Evolutionary conservation across 179 eudicot species (phyloP), one percentile per base, ranked within the genome.

Genomic region (Amaranthus tricolor): DNA sequence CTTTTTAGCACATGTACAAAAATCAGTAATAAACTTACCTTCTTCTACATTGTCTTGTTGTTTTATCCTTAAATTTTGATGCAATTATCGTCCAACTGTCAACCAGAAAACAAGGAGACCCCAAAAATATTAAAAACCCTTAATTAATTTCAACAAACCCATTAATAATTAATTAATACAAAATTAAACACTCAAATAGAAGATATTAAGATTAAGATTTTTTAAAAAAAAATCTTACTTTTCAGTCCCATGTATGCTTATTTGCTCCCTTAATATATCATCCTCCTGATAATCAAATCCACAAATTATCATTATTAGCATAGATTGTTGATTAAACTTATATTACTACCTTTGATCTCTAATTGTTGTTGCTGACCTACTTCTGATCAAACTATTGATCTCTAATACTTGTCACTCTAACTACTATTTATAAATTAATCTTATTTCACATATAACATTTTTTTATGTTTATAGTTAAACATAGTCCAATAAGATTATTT

Each of bases 31-130:
- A 47, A 13, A 78, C 82, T 73, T 67, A 95, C 99, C 99, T 93
- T 88, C 99, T 89, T 82, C 99, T 83, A 81, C 99, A 95, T 76
- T 95, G 99, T 56, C 99, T 90, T 15, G 96, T 91, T 21, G 97
- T 93, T 78, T 95, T 95, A 84, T 93, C 95, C 83, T 89, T 89
- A 72, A 95, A 93, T 50, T 93, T 93, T 12, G 97, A 90, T 53
- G 99, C 99, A 78, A 95, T 89, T 75, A 86, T 79, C 12, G 92
- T 80, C 99, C 99, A 95, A 85, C 99, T 95, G 82, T 84, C 85
- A 61, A 57, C 61, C 76, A 57, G 10, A 66, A 51, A 71, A 40
- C 20, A 67, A 66, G 11, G 16, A 31, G 40, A 68, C 21, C 66
- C 6, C 15, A 76, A 72, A 76, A 65, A 17, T 71, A 73, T 77